Evolutionary conservation across 768 basidiomycete genomes (phyloP).

Genomic region (Pisolithus microcarpus): DNA sequence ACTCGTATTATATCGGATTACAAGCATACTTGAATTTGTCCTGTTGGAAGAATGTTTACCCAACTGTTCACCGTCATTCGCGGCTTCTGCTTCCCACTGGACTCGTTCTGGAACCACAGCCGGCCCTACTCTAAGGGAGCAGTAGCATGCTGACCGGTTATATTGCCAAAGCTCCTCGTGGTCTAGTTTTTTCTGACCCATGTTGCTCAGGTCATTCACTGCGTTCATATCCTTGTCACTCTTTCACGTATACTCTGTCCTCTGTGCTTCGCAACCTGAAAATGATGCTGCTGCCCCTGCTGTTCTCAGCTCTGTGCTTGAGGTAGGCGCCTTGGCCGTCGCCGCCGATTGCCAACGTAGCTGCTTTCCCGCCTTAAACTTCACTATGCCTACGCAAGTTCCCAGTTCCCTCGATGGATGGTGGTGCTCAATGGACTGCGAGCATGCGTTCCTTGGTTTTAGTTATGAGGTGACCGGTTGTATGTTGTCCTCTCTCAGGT

Average conservation of each 20-base stretch:
- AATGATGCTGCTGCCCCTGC: neutral
- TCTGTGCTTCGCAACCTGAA: neutral
- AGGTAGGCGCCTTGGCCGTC: neutral
- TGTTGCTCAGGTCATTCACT: neutral
- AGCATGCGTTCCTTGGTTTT: conserved; percentile 74
- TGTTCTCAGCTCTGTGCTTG: neutral
- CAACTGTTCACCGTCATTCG: too few relatives aligned
- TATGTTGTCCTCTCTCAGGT: conserved; percentile 22
- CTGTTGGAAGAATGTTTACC: too few relatives aligned
- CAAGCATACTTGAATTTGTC: too few relatives aligned
- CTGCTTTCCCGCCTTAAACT: conserved; percentile 38
- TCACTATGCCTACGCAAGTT: conserved; percentile 46
- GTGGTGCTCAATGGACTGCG: conserved; percentile 59
- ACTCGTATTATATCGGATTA: too few relatives aligned
- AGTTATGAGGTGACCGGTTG: conserved; percentile 68
- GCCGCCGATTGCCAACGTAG: neutral
- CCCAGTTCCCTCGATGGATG: conserved; percentile 43
- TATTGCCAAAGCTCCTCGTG: too few relatives aligned
- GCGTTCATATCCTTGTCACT: neutral
- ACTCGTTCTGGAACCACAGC: too few relatives aligned
- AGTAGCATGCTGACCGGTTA: too few relatives aligned
- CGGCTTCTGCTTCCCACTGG: too few relatives aligned
- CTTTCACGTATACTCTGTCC: neutral
- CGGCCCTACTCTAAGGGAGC: too few relatives aligned
- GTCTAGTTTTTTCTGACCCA: too few relatives aligned